Evolutionary conservation across 2,329 filamentous ascomycete genomes (phyloP), one percentile per base, ranked within the genome.

Genomic region (Fusarium armeniacum): DNA sequence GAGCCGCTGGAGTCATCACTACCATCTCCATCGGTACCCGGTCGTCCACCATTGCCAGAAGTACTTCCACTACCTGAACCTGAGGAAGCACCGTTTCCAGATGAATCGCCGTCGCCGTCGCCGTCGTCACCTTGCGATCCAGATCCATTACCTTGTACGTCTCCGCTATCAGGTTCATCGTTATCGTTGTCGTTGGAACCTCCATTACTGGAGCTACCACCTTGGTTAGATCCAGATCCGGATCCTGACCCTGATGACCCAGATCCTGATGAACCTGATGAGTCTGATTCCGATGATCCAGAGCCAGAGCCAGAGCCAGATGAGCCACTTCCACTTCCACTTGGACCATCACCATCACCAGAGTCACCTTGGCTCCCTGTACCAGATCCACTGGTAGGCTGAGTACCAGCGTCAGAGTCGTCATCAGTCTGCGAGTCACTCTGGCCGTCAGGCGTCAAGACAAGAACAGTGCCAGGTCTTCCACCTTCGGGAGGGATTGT

Each of bases 401-500:
- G 49, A 2, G 35, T 30, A 20, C 56, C 55, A 8, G 20, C 22
- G 10, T 46, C 58, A 5, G 36, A 26, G 35, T 47, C 24, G 9
- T 32, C 30, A n/a, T 40, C 26, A 10, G 54, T 47, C 13, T 54
- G 33, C 9, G 20, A 16, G 2, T 57, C 35, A 9, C 16, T 41
- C 7, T 35, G 18, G 3, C 22, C 20, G 0, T 53, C 51, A 1
- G 59, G 59, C 1, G 44, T 69, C 13, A 70, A 7, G 4, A 71
- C 45, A 35, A 70, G 33, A 1, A 71, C 64, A 4, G 67, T 70
- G 2, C 68, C 68, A 2, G 47, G 51, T 8, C 62, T 65, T 1
- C 64, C 67, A 0, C 50, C 65, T 15, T 71, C 64, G 0, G 68
- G 64, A 2, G 68, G 68, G 2, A 70, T 55, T 0, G 67, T 70